Evolutionary conservation across 2,329 filamentous ascomycete species (phyloP), one percentile per base, ranked within the genome.

Genomic region (Parascedosporium putredinis): DNA sequence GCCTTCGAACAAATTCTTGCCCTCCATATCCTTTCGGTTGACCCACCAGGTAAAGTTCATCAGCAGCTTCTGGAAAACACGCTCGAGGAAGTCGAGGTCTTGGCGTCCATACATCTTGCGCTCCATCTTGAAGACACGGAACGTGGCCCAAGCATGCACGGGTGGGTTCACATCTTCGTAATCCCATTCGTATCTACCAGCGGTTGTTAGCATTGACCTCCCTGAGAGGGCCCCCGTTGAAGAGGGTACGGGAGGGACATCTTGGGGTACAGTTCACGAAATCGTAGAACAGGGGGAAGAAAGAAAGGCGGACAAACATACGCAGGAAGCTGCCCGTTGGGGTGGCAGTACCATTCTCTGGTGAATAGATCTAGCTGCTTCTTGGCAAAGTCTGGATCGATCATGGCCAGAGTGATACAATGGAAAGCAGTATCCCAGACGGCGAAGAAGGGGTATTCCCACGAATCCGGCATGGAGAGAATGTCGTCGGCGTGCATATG

Each of bases 31-130:
- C 67, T 97, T 97, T 52, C 91, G 85, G 64, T 97, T 97, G 18
- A 96, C 91, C 91, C 91, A 97, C 93, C 93, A 97, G 3, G 93
- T 97, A 65, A 97, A 97, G 70, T 97, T 97, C 55, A 97, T 74
- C 22, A 97, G 73, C 53, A 97, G 69, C 66, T 97, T 97, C 62
- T 97, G 93, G 72, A 97, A 97, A 4, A 96, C 89, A 18, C 91
- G 81, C 71, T 97, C 91, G 8, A 97, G 76, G 67, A 96, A 97
- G 66, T 97, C 93, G 27, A 96, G 73, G 63, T 97, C 91, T 62
- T 96, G 88, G 29, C 88, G 82, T 36, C 91, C 93, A 59, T 96
- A 97, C 73, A 97, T 81, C 71, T 97, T 97, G 57, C 93, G 84
- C 72, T 97, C 91, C 55, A 97, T 96, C 70, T 97, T 97, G 81